phyloP scores from a whole-genome alignment of 2,329 filamentous ascomycete genomes.

The Gnomoniopsis smithogilvyi region DNA sequence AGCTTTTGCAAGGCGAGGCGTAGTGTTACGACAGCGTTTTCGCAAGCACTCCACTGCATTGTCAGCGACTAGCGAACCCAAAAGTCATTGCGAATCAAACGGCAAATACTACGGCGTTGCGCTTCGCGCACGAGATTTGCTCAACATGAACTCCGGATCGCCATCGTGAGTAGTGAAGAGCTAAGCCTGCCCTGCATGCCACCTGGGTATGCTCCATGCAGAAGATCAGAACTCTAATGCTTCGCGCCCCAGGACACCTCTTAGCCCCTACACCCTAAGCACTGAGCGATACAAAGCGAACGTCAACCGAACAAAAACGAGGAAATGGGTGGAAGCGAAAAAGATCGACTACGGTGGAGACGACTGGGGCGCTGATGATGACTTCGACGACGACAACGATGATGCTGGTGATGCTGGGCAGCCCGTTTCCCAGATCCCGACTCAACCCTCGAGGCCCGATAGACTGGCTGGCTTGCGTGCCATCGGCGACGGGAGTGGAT shows the following conservation, averaged over 20 bases:
- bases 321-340: slow-evolving; percentile 93
- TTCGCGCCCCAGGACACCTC: slow-evolving; percentile 21
- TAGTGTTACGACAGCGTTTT: neutral
- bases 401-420: slow-evolving; percentile 20
- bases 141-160: slow-evolving; percentile 13
- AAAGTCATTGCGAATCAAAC: neutral
- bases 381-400: slow-evolving; percentile 58
- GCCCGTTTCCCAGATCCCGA: slow-evolving; percentile 8
- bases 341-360: slow-evolving; percentile 85
- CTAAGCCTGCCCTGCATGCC: neutral
- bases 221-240: slow-evolving; percentile 7
- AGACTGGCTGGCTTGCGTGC: slow-evolving; percentile 15
- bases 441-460: slow-evolving; percentile 14
- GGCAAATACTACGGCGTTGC: neutral
- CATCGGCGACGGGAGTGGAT: slow-evolving; percentile 8
- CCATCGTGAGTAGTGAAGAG: slow-evolving; percentile 10
- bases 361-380: slow-evolving; percentile 79
- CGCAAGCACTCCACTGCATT: neutral
- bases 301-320: slow-evolving; percentile 83
- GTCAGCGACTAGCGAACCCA: neutral
- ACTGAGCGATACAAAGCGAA: slow-evolving; percentile 68
- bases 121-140: neutral
- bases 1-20: neutral
- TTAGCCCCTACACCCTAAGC: slow-evolving; percentile 23
- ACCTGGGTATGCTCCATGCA: neutral